Base-by-base conservation (phyloP, 2,329 filamentous ascomycete species). In the Lojkania enalia region DNA sequence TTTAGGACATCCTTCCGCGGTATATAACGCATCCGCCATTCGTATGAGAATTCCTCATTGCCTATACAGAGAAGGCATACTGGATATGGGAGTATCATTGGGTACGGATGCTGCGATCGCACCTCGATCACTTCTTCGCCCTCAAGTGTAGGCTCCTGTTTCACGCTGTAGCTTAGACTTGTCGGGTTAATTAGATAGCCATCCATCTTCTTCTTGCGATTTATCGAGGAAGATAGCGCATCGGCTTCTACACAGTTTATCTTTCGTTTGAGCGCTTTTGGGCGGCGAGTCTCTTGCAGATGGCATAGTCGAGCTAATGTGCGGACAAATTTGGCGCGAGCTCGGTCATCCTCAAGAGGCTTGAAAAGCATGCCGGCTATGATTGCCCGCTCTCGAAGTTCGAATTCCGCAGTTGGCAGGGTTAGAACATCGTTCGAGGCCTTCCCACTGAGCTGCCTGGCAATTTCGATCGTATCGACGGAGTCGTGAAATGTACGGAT, bases 341-440 rank as follows among this genome's bases (percentile, higher is more conserved):
- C 39, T 31, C 44, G 49, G 16, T 55, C 32, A 31, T 51, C 38
- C 36, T 51, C 9, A 39, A 53, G 39, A n/a, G 46, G 49, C 37
- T 55, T 50, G 33, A 57, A 57, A 36, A 57, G 49, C 37, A 55
- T 55, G 16, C 40, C 35, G 14, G 54, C 49, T 21, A 54, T 44
- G 16, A 38, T 49, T 5, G 40, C 52, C 21, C 48, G 46, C 46
- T 55, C 54, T n/a, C 29, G 25, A 44, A 57, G 43, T 44, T 57
- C 31, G 27, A 51, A 52, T 21, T 54, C 31, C 42, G 44, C 16
- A 20, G 46, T 31, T 39, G 31, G 52, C 38, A 50, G 39, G 19
- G 43, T 55, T 25, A 54, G 42, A 37, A 57, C 46, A 39, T 57
- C 41, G 19, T 20, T 37, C 32, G 44, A 32, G 12, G 47, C 40